Evolutionary conservation across 305 asterid genomes (phyloP), one percentile per base, ranked within the genome.

Genomic region (Petunia hybrid): DNA sequence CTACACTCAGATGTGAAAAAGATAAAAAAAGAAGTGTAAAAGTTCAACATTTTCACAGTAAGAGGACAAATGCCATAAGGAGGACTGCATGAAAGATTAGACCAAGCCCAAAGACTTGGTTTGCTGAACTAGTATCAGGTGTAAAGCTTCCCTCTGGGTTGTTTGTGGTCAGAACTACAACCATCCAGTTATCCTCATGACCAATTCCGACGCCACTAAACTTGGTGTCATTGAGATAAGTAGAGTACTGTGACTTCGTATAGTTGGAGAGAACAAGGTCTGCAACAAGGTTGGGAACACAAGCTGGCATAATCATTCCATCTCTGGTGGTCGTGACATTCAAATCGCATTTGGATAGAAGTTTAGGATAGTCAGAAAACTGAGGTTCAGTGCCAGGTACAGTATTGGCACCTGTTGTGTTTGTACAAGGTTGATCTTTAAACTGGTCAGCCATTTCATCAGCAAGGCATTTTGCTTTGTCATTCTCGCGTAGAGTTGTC

Each of bases 401-500:
- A 9, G 97, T 90, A 86, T 91, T 86, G 85, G 98, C 68, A 7
- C 99, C 99, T 2, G 97, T 91, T 4, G 85, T 53, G 92, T 95
- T 95, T 70, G 98, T 92, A 66, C 99, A 95, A 0, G 95, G 94
- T 82, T 95, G 98, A 80, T 83, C 64, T 77, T 87, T 89, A 87
- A 93, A 92, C 78, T 87, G 91, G 81, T 90, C 89, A 0, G 98
- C 97, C 22, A 95, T 53, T 87, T 92, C 93, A 66, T 85, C 83
- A 0, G 98, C 97, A 3, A 95, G 94, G 93, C 99, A 93, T 36
- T 91, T 89, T 59, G 97, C 99, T 76, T 92, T 85, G 68, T 91
- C 94, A 46, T 88, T 90, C 86, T 91, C 80, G 61, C 89, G 88
- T 62, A 95, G 87, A 10, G 89, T 41, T 43, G 94, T 88, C 84